Percentiles rank a stretch among this genome's conserved stretches.
Evolutionary conservation across 2,329 filamentous ascomycete species (phyloP).

Genomic region (Phyllosticta citriasiana): DNA sequence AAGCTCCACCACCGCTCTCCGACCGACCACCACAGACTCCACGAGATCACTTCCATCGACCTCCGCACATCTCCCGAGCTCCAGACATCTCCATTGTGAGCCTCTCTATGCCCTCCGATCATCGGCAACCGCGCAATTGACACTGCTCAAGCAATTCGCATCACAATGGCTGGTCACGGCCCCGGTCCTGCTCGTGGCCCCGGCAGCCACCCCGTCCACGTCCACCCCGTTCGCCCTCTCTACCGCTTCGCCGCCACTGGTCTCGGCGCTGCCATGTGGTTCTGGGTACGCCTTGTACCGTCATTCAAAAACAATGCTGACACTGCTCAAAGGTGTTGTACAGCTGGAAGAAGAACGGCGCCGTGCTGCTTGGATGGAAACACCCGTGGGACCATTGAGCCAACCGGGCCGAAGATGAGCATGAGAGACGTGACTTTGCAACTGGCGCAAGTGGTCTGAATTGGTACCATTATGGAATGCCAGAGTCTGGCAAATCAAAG

Average conservation of each 20-base stretch:
- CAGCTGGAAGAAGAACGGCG: conserved; percentile 91
- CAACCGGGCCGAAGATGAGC: neutral
- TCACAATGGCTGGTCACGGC: conserved; percentile 9
- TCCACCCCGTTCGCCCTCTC: conserved; percentile 54
- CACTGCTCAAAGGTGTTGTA: conserved; percentile 65
- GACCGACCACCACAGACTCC: neutral
- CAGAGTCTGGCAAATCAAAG: neutral
- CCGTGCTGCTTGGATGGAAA: conserved; percentile 82
- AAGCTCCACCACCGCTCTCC: neutral
- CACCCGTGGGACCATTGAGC: conserved; percentile 86
- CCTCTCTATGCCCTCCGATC: neutral
- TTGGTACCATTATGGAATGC: neutral
- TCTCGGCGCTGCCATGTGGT: conserved; percentile 96
- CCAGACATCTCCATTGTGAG: neutral
- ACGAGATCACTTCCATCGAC: neutral
- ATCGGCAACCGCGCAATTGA: neutral
- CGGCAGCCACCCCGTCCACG: conserved; percentile 43
- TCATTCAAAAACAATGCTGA: neutral
- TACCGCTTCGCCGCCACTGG: conserved; percentile 82
- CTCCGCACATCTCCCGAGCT: neutral
- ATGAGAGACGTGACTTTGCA: neutral
- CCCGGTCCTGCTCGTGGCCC: conserved; percentile 6
- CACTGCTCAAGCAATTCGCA: neutral
- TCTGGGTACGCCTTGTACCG: conserved; percentile 63
- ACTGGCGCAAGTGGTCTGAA: neutral